A percentile compares a stretch with the other conserved stretches of the same genome.
phyloP scores from a whole-genome alignment of 371 early-diverging fungal genomes.

The Funneliformis caledonium region DNA sequence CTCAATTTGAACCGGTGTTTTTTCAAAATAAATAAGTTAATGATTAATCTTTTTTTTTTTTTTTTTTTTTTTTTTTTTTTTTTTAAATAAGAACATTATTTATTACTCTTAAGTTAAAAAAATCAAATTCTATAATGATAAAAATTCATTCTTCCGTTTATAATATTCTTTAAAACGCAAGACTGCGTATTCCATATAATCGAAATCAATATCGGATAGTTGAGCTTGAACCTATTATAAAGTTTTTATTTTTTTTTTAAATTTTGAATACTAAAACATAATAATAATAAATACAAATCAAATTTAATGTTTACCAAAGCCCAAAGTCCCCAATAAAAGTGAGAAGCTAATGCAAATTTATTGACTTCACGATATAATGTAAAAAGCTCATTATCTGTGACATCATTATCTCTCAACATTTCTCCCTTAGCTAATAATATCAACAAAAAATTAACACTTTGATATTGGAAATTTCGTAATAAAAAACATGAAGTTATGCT shows the following conservation, averaged over 20 bases:
- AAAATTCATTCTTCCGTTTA: slow-evolving; percentile 56
- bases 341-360: slow-evolving; percentile 85
- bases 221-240: slow-evolving; percentile 72
- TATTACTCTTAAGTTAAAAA: no score
- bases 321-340: slow-evolving; percentile 95
- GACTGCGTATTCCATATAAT: slow-evolving; percentile 90
- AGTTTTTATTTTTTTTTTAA: neutral
- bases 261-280: neutral
- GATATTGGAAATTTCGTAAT: neutral
- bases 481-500: neutral
- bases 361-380: slow-evolving; percentile 75
- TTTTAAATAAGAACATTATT: no score
- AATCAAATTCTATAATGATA: slow-evolving; percentile 42
- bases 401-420: neutral
- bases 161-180: slow-evolving; percentile 81
- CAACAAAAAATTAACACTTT: neutral
- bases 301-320: slow-evolving; percentile 58
- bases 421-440: neutral
- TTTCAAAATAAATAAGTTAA: no score
- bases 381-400: slow-evolving; percentile 61
- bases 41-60: neutral
- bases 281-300: neutral
- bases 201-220: slow-evolving; percentile 90
- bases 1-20: no score
- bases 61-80: neutral